These are phyloP conservation scores for Aphanoascus verrucosus DNA, from an alignment of 2,329 filamentous ascomycete species.

Conservation along the genomic window DNA sequence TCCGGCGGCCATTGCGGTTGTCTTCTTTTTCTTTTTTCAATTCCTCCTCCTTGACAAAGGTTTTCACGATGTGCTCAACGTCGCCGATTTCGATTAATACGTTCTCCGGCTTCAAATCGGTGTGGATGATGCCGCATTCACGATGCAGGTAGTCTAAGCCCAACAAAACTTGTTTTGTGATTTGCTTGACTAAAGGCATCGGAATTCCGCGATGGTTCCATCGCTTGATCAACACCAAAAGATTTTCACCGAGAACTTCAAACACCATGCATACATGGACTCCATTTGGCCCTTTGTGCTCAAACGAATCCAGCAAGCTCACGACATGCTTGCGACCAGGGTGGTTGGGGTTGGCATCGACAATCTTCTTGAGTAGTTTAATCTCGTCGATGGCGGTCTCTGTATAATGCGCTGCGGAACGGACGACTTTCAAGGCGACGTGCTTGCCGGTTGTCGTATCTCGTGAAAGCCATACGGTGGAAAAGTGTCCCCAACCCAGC, in stretches of 20 bases:
- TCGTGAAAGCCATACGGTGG: constrained; percentile 78
- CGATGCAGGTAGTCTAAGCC: constrained; percentile 93
- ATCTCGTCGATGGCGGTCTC: constrained; percentile 99
- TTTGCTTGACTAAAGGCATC: constrained; percentile 93
- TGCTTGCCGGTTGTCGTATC: constrained; percentile 87
- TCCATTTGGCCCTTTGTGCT: constrained; percentile 93
- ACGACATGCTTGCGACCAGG: constrained; percentile 92
- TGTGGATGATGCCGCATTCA: constrained; percentile 98
- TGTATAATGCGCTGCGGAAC: constrained; percentile 95
- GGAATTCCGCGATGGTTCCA: constrained; percentile 98
- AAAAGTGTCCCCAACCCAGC: constrained; percentile 96
- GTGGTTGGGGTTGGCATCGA: constrained; percentile 87
- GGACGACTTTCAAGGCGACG: constrained; percentile 94
- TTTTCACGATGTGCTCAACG: constrained; percentile 96
- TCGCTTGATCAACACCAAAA: constrained; percentile 89
- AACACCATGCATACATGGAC: constrained; percentile 99
- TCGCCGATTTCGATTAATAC: constrained; percentile 98
- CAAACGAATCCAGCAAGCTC: constrained; percentile 90
- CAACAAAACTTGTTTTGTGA: constrained; percentile 93
- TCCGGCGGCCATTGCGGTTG: constrained; percentile 79
- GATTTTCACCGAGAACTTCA: constrained; percentile 89
- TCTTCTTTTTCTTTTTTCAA: constrained; percentile 64
- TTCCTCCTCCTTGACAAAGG: constrained; percentile 74
- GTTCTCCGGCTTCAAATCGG: constrained; percentile 94
- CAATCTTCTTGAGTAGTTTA: constrained; percentile 93